Conservation (phyloP, 1,284 basidiomycete genomes). For the Rhodotorula sp. region DNA sequence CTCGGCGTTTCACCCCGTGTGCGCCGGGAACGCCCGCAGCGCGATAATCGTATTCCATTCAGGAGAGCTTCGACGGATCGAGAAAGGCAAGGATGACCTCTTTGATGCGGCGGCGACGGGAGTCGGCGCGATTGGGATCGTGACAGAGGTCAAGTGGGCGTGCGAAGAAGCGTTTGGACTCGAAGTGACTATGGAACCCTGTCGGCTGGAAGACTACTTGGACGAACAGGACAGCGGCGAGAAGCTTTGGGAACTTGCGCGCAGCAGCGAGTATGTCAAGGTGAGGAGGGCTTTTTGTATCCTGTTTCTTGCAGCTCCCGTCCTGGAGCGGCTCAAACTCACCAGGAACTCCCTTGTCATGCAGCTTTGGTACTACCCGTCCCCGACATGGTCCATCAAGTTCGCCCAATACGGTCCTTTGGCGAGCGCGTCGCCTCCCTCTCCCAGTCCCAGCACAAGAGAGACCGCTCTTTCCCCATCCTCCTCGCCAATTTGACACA, state of each 20-base stretch:
- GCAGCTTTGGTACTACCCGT: constrained; percentile 18
- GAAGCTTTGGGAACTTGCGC: constrained; percentile 3
- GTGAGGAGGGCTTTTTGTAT: not conserved
- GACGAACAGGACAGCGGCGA: not conserved
- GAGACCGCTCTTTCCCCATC: no score
- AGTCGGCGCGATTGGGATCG: not conserved
- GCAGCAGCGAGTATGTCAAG: constrained; percentile 15
- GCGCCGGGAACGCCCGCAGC: not conserved
- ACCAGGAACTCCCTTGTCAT: not conserved
- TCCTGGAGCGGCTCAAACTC: not conserved
- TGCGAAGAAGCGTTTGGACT: constrained; percentile 14
- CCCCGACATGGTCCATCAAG: not conserved
- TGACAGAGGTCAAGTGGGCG: constrained; percentile 10
- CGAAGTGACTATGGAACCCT: constrained; percentile 6
- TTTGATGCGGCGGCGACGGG: not conserved
- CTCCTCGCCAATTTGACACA: not conserved
- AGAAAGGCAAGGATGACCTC: constrained; percentile 2
- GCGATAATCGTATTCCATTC: not conserved
- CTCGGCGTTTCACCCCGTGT: not conserved
- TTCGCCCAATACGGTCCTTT: constrained; percentile 9
- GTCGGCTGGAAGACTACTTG: constrained; percentile 5
- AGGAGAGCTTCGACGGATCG: not conserved
- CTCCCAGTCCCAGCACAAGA: not conserved
- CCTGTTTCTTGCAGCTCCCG: not conserved
- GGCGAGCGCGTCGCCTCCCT: constrained; percentile 5